Evolutionary conservation across 495 filamentous ascomycete species (phyloP).

Genomic region (Tuber borchii): DNA sequence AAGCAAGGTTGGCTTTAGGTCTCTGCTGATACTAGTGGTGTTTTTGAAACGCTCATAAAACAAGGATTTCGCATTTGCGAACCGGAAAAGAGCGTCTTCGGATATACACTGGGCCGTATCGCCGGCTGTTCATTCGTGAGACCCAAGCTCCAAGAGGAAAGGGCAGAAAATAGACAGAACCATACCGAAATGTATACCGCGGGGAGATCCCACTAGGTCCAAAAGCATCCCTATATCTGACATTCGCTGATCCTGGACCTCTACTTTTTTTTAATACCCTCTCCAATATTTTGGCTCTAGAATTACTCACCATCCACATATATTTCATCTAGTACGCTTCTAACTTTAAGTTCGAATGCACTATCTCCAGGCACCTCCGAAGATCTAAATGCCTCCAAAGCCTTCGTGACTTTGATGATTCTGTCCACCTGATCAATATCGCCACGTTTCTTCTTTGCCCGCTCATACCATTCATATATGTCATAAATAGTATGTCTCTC

Average conservation of each 20-base stretch:
- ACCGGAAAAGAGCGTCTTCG: no score
- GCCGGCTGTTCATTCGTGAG: no score
- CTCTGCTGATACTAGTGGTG: neutral
- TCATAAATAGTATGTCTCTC: no score
- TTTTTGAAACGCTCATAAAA: no score
- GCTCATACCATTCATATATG: no score
- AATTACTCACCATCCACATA: conserved; percentile 45
- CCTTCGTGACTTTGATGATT: no score
- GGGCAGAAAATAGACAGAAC: no score
- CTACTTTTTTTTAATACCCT: conserved; percentile 22
- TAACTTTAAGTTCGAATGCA: conserved; percentile 27
- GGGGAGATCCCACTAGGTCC: conserved; percentile 40
- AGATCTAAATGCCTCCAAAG: conserved; percentile 16
- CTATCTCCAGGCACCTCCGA: conserved; percentile 12
- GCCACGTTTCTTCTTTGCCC: no score
- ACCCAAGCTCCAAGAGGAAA: no score
- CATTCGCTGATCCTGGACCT: conserved; percentile 46
- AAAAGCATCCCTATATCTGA: conserved; percentile 45
- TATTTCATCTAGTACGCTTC: conserved; percentile 44
- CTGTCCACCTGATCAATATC: no score
- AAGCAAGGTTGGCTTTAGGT: conserved; percentile 39
- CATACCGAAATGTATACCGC: neutral
- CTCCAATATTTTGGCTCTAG: neutral
- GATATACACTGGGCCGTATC: no score
- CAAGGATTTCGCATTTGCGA: no score